These are phyloP conservation scores for Apiospora sp. DNA, from an alignment of 2,329 filamentous ascomycete species.

Conservation along the genomic window DNA sequence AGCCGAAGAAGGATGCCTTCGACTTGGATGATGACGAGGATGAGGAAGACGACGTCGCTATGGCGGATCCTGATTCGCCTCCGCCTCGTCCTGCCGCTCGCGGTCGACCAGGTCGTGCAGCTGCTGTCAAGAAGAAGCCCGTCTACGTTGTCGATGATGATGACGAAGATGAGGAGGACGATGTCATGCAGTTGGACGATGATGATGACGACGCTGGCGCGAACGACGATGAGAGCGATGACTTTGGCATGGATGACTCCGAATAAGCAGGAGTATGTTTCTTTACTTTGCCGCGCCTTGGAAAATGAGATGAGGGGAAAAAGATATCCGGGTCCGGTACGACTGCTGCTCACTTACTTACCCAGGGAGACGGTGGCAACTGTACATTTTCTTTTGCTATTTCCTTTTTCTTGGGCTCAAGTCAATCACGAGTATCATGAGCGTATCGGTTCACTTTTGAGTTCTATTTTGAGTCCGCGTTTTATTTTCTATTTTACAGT, in stretches of 20 bases:
- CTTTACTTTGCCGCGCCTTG: too few species aligned
- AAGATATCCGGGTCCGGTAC: background rate
- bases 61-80: conserved; percentile 47
- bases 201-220: conserved; percentile 48
- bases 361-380: background rate
- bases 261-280: background rate
- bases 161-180: conserved; percentile 44
- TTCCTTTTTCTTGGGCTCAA: background rate
- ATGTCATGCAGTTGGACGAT: conserved; percentile 31
- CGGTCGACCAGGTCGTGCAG: conserved; percentile 55
- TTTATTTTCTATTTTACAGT: background rate
- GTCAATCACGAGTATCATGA: conserved; percentile 14
- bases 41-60: conserved; percentile 42
- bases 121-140: conserved; percentile 50
- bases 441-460: conserved; percentile 10
- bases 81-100: conserved; percentile 50
- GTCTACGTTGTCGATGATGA: conserved; percentile 49
- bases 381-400: conserved; percentile 1
- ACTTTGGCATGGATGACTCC: conserved; percentile 53
- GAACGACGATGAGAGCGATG: conserved; percentile 51
- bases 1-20: conserved; percentile 43
- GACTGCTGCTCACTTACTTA: background rate
- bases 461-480: background rate
- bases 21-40: conserved; percentile 52
- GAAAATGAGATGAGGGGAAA: background rate